These are phyloP conservation scores for Tetracladium maxilliforme DNA, from an alignment of 2,329 filamentous ascomycete genomes.

Conservation along the genomic window DNA sequence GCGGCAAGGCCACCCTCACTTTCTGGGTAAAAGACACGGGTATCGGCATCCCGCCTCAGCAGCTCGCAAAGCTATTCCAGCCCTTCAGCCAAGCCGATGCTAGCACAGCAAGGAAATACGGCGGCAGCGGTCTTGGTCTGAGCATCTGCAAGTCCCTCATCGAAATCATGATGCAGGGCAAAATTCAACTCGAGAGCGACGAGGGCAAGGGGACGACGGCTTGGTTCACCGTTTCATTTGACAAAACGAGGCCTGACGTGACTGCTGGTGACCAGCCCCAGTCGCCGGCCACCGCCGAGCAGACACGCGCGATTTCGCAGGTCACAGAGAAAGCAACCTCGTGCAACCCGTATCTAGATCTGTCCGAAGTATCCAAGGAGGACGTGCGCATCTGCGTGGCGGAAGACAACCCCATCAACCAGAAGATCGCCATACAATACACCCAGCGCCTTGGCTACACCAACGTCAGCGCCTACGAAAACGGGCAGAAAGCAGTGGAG, in stretches of 20 bases:
- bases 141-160: conserved; percentile 93
- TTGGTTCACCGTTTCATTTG: conserved; percentile 74
- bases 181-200: conserved; percentile 66
- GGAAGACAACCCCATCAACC: conserved; percentile 90
- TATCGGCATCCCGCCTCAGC: conserved; percentile 75
- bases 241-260: conserved; percentile 56
- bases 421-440: conserved; percentile 86
- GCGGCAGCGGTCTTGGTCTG: conserved; percentile 77
- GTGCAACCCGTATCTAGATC: conserved; percentile 39
- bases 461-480: conserved; percentile 72
- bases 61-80: conserved; percentile 74
- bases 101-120: conserved; percentile 80
- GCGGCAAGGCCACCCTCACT: conserved; percentile 57
- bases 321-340: conserved; percentile 21
- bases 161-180: conserved; percentile 80
- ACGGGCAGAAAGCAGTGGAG: conserved; percentile 78
- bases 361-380: conserved; percentile 60
- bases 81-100: conserved; percentile 89
- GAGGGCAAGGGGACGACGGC: conserved; percentile 56
- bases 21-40: conserved; percentile 85
- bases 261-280: conserved; percentile 29
- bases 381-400: conserved; percentile 82
- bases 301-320: conserved; percentile 20
- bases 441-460: conserved; percentile 74
- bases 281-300: conserved; percentile 25